Base-by-base conservation (phyloP, 805 yeast genomes). In the Naumovozyma castellii region DNA sequence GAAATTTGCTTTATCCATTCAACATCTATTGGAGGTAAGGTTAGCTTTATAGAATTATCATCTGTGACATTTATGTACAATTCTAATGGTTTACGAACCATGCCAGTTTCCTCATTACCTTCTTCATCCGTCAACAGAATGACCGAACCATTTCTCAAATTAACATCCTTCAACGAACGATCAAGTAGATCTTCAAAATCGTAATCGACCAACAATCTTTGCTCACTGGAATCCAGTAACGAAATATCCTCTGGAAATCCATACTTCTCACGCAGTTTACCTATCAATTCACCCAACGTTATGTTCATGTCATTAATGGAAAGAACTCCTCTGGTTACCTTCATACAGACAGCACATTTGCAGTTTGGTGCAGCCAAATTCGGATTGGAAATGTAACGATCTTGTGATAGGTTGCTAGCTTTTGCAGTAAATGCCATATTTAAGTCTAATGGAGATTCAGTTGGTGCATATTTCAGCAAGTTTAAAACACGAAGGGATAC, bases 181-280 rank as follows among this genome's bases (percentile, higher is more conserved):
- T 63, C 65, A 10, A 68, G 50, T 52, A 90, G 80, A 53, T 88
- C 97, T 37, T 85, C 95, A 57, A 84, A 87, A 53, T 90, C 98
- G 42, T 70, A 70, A 61, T 92, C 98, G 50, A 84, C 85, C 6
- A 92, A 57, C 43, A 92, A 67, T 47, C 73, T 71, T 28, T 75
- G 72, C 30, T 66, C 62, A 3, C 45, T 52, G 10, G 56, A 44
- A 43, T 60, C 63, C 17, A 59, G 35, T 8, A 61, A 35, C 0
- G 66, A 58, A 3, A 56, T 42, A 30, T 59, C 64, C n/a, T 50
- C 50, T 4, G 57, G 74, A 54, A 76, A 84, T 0, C 66, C 68
- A 50, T 80, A 79, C 38, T 68, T 67, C 1, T 50, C 53, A 19
- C 67, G 57, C 3, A 88, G 53, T 2, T 62, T 48, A 2, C 71